Conservation (phyloP, 495 filamentous ascomycete genomes). For the Amorphotheca resinae region DNA sequence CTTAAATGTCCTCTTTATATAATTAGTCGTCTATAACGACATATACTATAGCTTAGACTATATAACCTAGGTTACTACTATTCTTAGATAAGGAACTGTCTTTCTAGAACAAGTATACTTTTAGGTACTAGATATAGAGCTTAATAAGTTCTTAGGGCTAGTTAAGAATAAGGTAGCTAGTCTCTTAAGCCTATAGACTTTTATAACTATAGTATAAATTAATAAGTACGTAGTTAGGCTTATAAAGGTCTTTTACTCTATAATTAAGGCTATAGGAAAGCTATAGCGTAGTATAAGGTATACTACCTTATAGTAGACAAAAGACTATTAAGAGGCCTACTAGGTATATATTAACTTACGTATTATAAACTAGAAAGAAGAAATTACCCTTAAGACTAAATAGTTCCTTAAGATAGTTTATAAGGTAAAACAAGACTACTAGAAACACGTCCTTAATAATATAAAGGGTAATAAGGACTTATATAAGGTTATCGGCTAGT, state of each 20-base stretch:
- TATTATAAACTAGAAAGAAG: not conserved
- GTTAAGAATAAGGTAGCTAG: not conserved
- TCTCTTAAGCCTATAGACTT: not conserved
- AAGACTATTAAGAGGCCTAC: not conserved
- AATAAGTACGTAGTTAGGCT: not conserved
- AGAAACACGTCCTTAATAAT: not conserved
- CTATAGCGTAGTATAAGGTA: not conserved
- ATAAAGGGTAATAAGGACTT: not conserved
- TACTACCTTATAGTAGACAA: not conserved
- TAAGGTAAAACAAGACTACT: not conserved
- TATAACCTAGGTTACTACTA: not conserved
- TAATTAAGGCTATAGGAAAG: not conserved
- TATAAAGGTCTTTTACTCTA: not conserved
- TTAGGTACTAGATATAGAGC: not conserved
- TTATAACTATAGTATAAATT: not conserved
- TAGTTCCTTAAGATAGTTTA: no score
- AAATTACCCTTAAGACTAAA: not conserved
- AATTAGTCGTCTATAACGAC: not conserved
- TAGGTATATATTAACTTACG: not conserved
- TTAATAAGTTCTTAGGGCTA: not conserved
- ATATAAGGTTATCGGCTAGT: conserved; percentile 1
- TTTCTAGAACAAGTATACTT: not conserved
- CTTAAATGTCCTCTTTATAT: not conserved
- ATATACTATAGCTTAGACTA: not conserved
- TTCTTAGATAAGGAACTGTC: not conserved